These are phyloP conservation scores for Nematocida sp. DNA, from an alignment of 371 early-diverging fungal species.

Conservation along the genomic window DNA sequence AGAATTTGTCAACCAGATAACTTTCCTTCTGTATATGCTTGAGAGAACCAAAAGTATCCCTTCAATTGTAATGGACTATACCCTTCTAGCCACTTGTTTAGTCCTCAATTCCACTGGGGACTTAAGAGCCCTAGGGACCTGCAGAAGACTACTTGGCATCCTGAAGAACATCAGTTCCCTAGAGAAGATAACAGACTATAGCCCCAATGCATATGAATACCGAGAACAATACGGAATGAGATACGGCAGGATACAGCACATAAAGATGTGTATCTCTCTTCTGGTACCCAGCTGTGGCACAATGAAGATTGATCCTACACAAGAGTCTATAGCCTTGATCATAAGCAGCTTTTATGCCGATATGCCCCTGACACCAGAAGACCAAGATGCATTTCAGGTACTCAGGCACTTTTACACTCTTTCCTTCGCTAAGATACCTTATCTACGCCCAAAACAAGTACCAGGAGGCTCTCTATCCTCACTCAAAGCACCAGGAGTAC, in stretches of 20 bases:
- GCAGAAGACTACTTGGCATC: slow-evolving; percentile 16
- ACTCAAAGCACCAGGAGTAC: too few species aligned
- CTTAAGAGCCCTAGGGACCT: slow-evolving; percentile 12
- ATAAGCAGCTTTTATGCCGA: slow-evolving; percentile 42
- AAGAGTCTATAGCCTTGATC: slow-evolving; percentile 23
- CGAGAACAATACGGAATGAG: slow-evolving; percentile 51
- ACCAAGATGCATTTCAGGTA: slow-evolving; percentile 49
- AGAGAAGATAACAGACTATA: slow-evolving; percentile 13
- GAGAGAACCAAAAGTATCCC: slow-evolving; percentile 4
- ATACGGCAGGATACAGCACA: slow-evolving; percentile 50
- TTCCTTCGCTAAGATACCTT: neutral
- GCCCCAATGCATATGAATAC: slow-evolving; percentile 27
- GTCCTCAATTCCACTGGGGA: slow-evolving; percentile 44
- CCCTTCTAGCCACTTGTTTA: slow-evolving; percentile 21
- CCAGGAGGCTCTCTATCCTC: too few species aligned
- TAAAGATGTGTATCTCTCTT: slow-evolving; percentile 42
- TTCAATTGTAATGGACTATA: slow-evolving; percentile 37
- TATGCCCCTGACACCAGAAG: slow-evolving; percentile 39
- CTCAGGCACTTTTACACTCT: slow-evolving; percentile 35
- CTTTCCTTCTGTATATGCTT: slow-evolving; percentile 21
- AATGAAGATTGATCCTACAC: slow-evolving; percentile 5
- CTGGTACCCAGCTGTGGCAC: slow-evolving; percentile 41
- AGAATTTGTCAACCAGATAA: slow-evolving; percentile 6
- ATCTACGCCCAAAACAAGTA: too few species aligned
- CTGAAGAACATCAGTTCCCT: neutral